phyloP scores from a whole-genome alignment of 345 rosid genomes.

The Eucalyptus paniculata region DNA sequence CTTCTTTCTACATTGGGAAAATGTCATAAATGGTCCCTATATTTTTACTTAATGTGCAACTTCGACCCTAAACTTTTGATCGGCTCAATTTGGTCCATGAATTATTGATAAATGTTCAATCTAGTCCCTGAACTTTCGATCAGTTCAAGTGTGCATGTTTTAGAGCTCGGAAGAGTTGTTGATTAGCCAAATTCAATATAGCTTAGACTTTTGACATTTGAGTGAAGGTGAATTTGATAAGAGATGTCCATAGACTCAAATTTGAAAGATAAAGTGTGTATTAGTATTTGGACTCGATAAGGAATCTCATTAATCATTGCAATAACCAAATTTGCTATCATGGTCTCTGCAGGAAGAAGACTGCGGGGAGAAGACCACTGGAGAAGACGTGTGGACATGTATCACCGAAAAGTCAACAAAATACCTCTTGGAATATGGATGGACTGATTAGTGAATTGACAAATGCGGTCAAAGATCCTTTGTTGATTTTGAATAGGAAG shows the following conservation, averaged over 20 bases:
- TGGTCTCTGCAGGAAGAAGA: background rate
- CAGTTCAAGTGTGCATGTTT: background rate
- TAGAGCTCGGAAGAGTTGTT: background rate
- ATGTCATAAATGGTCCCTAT: too few species aligned
- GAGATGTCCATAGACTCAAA: background rate
- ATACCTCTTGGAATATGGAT: background rate
- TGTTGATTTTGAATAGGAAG: background rate
- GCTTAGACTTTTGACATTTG: background rate
- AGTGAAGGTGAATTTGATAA: background rate
- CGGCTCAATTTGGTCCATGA: rapidly evolving
- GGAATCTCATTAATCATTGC: background rate
- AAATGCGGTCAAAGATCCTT: background rate
- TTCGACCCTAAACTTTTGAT: too few species aligned
- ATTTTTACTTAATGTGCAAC: too few species aligned
- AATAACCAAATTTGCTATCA: background rate
- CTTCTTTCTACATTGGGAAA: background rate
- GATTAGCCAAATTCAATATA: background rate
- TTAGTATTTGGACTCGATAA: background rate
- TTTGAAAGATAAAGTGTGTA: background rate
- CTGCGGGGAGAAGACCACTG: background rate
- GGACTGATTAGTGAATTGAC: background rate
- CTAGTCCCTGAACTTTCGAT: too few species aligned
- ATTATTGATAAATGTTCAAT: rapidly evolving
- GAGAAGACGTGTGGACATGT: background rate
- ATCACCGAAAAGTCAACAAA: background rate